A percentile compares a stretch with the other conserved stretches of the same genome.
phyloP scores from a whole-genome alignment of 768 basidiomycete genomes.

The Naganishia friedmannii region DNA sequence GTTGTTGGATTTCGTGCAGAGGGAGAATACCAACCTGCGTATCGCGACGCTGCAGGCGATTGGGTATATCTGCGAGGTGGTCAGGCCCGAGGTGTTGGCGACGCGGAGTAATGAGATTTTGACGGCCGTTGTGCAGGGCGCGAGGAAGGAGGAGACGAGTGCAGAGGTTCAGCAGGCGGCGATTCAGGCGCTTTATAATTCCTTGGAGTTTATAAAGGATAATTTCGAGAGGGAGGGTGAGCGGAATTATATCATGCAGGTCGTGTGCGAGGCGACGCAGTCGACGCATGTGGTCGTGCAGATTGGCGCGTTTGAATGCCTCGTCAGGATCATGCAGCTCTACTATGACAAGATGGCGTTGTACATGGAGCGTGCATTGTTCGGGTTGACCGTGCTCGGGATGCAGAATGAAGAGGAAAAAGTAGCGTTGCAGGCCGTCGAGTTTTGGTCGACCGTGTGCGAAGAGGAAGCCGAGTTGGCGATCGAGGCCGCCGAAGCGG shows the following conservation, averaged over 20 bases:
- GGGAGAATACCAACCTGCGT: constrained; percentile 61
- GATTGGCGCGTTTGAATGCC: constrained; percentile 91
- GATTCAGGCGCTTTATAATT: constrained; percentile 87
- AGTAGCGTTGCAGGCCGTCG: constrained; percentile 92
- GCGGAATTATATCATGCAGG: constrained; percentile 99
- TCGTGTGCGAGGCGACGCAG: constrained; percentile 97
- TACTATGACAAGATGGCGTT: constrained; percentile 99
- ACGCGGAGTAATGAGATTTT: constrained; percentile 92
- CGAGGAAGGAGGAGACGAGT: constrained; percentile 89
- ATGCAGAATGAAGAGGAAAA: constrained; percentile 91
- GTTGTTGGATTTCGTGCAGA: constrained; percentile 77
- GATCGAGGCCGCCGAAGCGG: constrained; percentile 89
- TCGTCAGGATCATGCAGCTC: constrained; percentile 92
- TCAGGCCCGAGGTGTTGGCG: constrained; percentile 89
- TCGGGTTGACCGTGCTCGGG: constrained; percentile 95
- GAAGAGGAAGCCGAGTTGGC: constrained; percentile 93
- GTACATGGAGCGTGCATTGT: constrained; percentile 98
- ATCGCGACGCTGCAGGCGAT: constrained; percentile 90
- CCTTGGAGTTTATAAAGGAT: constrained; percentile 92
- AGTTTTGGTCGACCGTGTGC: constrained; percentile 99
- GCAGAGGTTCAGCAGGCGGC: constrained; percentile 88
- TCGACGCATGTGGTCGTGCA: constrained; percentile 74
- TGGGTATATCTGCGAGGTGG: constrained; percentile 93
- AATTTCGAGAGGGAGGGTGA: constrained; percentile 99
- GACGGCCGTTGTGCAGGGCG: constrained; percentile 96